Evolutionary conservation across 2,329 filamentous ascomycete genomes (phyloP), one percentile per base, ranked within the genome.

Genomic region (Colletotrichum somersetense): DNA sequence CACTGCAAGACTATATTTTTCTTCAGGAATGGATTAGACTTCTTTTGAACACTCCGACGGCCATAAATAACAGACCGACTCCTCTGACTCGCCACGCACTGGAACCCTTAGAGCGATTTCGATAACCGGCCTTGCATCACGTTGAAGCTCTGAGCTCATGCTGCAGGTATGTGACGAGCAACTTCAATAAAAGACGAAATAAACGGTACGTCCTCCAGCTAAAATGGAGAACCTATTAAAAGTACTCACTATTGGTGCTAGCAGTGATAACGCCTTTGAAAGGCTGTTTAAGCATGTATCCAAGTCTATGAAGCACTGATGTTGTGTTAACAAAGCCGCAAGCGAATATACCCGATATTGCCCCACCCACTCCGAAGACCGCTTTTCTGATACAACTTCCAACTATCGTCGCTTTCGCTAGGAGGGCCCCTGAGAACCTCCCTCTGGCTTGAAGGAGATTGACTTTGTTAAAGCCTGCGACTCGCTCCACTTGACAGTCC

Each of bases 391-490:
- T 7, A 71, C 58, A n/a, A 52, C 18, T 20, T 71, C 68, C n/a
- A 30, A 42, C 5, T 71, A 58, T n/a, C 57, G 64, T 14, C 44
- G 35, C 16, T 63, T 52, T n/a, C 26, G 68, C n/a, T 48, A 42
- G 26, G 68, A 38, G 63, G 33, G 59, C 44, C 52, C 52, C 10
- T 71, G 64, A 52, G 55, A 56, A 10, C 23, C 44, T 42, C 52
- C 52, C 42, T 3, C 52, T 4, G 44, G 52, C 14, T n/a, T 58
- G 26, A 35, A 59, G 3, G 20, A 53, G 2, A 46, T 71, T 30
- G 65, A 67, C 52, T 63, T 68, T 16, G 58, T 62, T 33, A 71
- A 63, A 52, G 69, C 69, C 26, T 63, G 57, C 44, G 68, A 68
- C 16, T 68, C 68, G 18, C 44, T 71, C 20, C 64, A 63, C 65